Percentiles rank a stretch among this genome's conserved stretches.
Conservation (phyloP, 768 basidiomycete genomes). For the Sporobolomyces pararoseus region DNA sequence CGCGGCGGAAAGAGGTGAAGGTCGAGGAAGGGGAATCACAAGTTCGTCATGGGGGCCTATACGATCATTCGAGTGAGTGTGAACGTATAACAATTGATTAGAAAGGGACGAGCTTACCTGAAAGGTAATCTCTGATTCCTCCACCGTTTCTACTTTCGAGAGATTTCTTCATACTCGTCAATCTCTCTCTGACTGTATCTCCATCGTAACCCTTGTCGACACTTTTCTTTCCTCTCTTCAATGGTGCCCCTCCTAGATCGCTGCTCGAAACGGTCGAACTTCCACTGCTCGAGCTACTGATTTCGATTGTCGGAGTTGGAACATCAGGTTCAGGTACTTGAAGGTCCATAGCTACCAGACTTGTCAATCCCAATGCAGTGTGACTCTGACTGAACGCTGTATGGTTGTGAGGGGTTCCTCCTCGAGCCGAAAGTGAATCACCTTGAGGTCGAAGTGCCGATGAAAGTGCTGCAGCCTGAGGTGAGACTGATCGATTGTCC, state of each 20-base stretch:
- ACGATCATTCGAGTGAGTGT: not conserved
- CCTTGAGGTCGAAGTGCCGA: slow-evolving; percentile 23
- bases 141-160: not conserved
- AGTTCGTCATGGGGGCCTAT: slow-evolving; percentile 34
- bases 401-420: slow-evolving; percentile 26
- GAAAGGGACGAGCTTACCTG: not conserved
- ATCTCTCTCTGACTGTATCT: slow-evolving; percentile 20
- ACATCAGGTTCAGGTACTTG: not conserved
- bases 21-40: slow-evolving; percentile 25
- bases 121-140: slow-evolving; percentile 32
- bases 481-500: not conserved
- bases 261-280: not conserved
- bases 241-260: not conserved
- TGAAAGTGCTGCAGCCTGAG: slow-evolving; percentile 14
- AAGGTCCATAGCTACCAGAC: slow-evolving; percentile 34
- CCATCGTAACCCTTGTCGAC: slow-evolving; percentile 40
- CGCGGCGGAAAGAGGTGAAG: slow-evolving; percentile 27
- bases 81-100: no score
- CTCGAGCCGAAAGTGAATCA: slow-evolving; percentile 33
- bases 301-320: slow-evolving; percentile 11
- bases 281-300: slow-evolving; percentile 7
- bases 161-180: not conserved
- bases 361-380: slow-evolving; percentile 13
- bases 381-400: not conserved
- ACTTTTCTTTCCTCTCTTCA: slow-evolving; percentile 5